Evolutionary conservation across 441 rosid genomes (phyloP).

Genomic region (Macaranga tanarius): DNA sequence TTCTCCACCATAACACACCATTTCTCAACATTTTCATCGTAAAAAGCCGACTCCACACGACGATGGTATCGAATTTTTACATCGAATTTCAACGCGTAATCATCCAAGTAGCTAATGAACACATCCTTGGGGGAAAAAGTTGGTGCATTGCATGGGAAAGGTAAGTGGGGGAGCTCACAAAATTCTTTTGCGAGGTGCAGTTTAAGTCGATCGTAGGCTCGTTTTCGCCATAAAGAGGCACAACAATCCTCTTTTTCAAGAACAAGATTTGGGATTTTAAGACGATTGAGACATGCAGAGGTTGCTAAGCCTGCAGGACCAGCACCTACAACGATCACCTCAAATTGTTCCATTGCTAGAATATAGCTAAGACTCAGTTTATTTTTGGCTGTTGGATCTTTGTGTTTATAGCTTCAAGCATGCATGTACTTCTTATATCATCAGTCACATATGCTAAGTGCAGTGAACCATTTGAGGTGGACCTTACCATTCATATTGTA

Average conservation of each 20-base stretch:
- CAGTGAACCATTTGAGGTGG: too few species aligned
- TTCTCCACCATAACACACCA: conserved; percentile 42
- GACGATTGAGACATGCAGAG: conserved; percentile 50
- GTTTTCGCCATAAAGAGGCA: conserved; percentile 56
- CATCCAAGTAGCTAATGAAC: conserved; percentile 51
- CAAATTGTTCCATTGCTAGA: conserved; percentile 28
- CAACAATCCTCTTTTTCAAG: conserved; percentile 54
- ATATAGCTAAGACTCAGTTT: background rate
- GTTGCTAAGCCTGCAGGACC: conserved; percentile 70
- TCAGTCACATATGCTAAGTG: too few species aligned
- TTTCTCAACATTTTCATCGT: conserved; percentile 1
- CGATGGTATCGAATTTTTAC: conserved; percentile 34
- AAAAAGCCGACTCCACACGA: conserved; percentile 28
- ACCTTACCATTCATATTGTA: too few species aligned
- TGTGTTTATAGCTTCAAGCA: background rate
- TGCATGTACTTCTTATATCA: too few species aligned
- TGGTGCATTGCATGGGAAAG: conserved; percentile 39
- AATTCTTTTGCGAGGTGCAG: conserved; percentile 56
- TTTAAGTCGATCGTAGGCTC: conserved; percentile 50
- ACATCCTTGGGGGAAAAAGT: conserved; percentile 37
- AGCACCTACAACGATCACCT: conserved; percentile 47
- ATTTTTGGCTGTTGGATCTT: background rate
- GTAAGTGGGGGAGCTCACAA: conserved; percentile 54
- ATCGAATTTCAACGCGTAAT: conserved; percentile 37
- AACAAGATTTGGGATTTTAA: conserved; percentile 38